phyloP scores from a whole-genome alignment of 1,284 basidiomycete species.

The Puccinia novopanici region DNA sequence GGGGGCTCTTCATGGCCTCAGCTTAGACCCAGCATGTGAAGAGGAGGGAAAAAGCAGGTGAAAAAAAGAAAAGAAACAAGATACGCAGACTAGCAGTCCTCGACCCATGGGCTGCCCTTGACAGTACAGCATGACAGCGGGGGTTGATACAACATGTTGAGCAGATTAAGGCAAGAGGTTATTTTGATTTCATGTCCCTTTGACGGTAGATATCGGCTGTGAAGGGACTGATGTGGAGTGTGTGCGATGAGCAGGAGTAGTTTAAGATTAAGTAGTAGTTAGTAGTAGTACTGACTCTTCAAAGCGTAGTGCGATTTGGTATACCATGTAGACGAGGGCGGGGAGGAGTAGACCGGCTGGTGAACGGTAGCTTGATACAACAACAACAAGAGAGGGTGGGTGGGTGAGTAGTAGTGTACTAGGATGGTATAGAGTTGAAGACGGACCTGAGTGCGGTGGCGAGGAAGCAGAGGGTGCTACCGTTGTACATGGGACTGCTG shows the following conservation, averaged over 20 bases:
- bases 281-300: conserved; percentile 38
- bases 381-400: background rate
- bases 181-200: conserved; percentile 18
- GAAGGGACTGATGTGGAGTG: conserved; percentile 25
- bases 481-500: conserved; percentile 59
- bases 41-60: too few species aligned
- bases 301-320: conserved; percentile 26
- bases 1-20: too few species aligned
- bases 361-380: conserved; percentile 25
- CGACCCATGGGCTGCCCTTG: too few species aligned
- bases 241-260: too few species aligned
- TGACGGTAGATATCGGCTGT: conserved; percentile 30
- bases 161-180: background rate
- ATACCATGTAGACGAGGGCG: conserved; percentile 22
- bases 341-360: conserved; percentile 42
- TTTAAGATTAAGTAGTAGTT: background rate
- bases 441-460: conserved; percentile 53
- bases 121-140: too few species aligned
- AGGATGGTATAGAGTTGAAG: background rate
- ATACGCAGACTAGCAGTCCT: too few species aligned
- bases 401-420: background rate
- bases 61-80: too few species aligned
- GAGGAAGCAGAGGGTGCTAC: conserved; percentile 53
- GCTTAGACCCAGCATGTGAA: too few species aligned
- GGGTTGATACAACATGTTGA: too few species aligned